Conservation (phyloP, 441 rosid genomes). For the Eutrema salsugineum region DNA sequence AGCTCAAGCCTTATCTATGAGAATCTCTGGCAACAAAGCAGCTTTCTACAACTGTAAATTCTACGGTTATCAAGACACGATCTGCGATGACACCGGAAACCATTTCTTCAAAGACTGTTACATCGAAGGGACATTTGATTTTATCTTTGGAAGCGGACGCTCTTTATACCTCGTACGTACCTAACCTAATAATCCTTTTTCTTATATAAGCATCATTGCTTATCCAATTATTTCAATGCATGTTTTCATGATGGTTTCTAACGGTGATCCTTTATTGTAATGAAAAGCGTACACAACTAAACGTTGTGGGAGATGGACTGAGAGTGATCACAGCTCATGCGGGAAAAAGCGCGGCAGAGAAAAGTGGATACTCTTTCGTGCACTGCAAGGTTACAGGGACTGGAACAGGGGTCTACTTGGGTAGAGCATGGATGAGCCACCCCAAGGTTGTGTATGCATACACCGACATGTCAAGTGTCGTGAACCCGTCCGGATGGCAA, state of each 20-base stretch:
- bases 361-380: slow-evolving; percentile 50
- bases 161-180: slow-evolving; percentile 52
- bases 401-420: slow-evolving; percentile 38
- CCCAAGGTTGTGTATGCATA: slow-evolving; percentile 51
- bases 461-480: slow-evolving; percentile 32
- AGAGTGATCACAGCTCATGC: slow-evolving; percentile 62
- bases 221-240: background rate
- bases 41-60: slow-evolving; percentile 59
- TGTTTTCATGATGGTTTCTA: background rate
- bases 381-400: slow-evolving; percentile 48
- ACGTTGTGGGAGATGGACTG: slow-evolving; percentile 24
- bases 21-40: slow-evolving; percentile 51
- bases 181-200: background rate
- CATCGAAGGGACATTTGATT: slow-evolving; percentile 75
- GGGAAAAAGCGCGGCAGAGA: slow-evolving; percentile 27
- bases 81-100: slow-evolving; percentile 63
- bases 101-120: slow-evolving; percentile 72
- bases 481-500: slow-evolving; percentile 52
- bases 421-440: slow-evolving; percentile 55
- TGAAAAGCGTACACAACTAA: slow-evolving; percentile 33
- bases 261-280: background rate
- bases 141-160: slow-evolving; percentile 70
- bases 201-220: background rate
- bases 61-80: slow-evolving; percentile 62
- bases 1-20: slow-evolving; percentile 61